Conservation (phyloP, 1,284 basidiomycete species). For the Acaromyces ingoldii region DNA sequence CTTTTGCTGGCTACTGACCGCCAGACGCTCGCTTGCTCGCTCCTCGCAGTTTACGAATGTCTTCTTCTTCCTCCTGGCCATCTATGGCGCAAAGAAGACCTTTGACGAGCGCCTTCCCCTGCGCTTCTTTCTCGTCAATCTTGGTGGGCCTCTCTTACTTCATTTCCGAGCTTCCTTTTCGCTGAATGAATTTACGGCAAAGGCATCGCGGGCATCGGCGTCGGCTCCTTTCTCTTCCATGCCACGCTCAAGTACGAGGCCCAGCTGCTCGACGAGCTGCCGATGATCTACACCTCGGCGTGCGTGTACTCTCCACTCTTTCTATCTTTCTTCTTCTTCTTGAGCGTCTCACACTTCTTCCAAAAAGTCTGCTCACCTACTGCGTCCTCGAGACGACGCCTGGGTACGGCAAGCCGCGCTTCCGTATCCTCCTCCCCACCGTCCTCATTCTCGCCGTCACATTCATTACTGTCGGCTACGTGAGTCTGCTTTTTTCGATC, state of each 20-base stretch:
- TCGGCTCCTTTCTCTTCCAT: conserved; percentile 44
- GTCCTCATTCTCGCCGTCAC: conserved; percentile 18
- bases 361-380: conserved; percentile 23
- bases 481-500: conserved; percentile 15
- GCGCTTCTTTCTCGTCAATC: conserved; percentile 29
- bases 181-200: background rate
- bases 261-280: conserved; percentile 49
- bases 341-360: background rate
- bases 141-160: too few relatives aligned
- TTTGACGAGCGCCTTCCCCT: conserved; percentile 22
- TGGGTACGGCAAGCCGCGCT: conserved; percentile 17
- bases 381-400: conserved; percentile 33
- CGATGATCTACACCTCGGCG: conserved; percentile 47
- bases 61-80: conserved; percentile 53
- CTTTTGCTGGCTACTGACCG: conserved; percentile 31
- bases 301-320: conserved; percentile 1
- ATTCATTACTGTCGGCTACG: conserved; percentile 47
- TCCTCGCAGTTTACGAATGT: conserved; percentile 55
- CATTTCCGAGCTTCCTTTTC: too few relatives aligned
- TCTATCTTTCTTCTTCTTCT: background rate
- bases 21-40: conserved; percentile 48
- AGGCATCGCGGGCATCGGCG: conserved; percentile 31
- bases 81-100: conserved; percentile 46
- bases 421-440: conserved; percentile 19
- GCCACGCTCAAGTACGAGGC: conserved; percentile 43